These are phyloP conservation scores for Verbascum thapsus DNA, from an alignment of 257 asterid species.

Conservation along the genomic window DNA sequence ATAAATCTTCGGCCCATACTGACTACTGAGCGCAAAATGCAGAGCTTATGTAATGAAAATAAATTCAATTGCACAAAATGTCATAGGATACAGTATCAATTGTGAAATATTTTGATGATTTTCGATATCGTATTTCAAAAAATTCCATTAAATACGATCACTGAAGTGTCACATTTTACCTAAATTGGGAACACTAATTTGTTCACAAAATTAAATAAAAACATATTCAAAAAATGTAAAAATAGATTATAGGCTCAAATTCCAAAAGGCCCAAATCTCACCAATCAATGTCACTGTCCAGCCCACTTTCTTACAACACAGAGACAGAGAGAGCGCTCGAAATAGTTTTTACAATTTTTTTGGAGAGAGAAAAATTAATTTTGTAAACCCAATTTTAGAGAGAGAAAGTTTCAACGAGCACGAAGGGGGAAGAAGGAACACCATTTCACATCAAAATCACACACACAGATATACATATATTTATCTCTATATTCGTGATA, in stretches of 20 bases:
- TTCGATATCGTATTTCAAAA: too few relatives aligned
- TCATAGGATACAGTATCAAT: too few relatives aligned
- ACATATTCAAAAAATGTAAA: too few relatives aligned
- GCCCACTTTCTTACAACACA: conserved; percentile 32
- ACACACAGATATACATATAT: conserved; percentile 33
- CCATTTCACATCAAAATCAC: conserved; percentile 26
- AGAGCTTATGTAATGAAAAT: too few relatives aligned
- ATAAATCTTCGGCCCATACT: too few relatives aligned
- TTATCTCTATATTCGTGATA: conserved; percentile 26
- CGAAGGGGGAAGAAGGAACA: conserved; percentile 41
- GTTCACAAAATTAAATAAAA: too few relatives aligned
- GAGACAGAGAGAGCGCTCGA: conserved; percentile 29
- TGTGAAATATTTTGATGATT: too few relatives aligned
- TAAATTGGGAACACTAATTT: too few relatives aligned
- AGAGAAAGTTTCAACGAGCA: conserved; percentile 38
- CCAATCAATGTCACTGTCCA: neutral
- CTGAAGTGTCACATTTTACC: too few relatives aligned
- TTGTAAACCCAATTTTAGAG: conserved; percentile 34
- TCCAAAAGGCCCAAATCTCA: conserved; percentile 2
- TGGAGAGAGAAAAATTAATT: conserved; percentile 33
- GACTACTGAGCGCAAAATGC: too few relatives aligned
- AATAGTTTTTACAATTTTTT: conserved; percentile 36
- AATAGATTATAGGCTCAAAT: conserved; percentile 6
- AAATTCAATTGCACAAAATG: too few relatives aligned
- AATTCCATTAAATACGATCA: too few relatives aligned